Conservation (phyloP, 345 rosid species). For the Populus euphratica region DNA sequence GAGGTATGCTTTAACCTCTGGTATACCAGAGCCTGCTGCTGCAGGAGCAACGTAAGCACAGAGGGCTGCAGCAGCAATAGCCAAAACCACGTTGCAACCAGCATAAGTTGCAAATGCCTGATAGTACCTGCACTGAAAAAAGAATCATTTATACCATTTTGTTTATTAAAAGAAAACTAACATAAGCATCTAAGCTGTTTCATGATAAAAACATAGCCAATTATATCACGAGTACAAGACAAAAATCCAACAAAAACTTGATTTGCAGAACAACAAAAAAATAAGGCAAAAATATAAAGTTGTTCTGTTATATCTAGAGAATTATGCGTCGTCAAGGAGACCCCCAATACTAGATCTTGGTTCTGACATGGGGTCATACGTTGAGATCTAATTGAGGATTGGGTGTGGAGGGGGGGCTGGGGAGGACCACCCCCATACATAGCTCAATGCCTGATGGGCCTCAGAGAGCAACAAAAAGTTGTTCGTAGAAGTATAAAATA, state of each 20-base stretch:
- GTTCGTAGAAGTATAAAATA: background rate
- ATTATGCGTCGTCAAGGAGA: background rate
- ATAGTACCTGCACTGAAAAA: slow-evolving; percentile 51
- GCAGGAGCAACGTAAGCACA: slow-evolving; percentile 89
- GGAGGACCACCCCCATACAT: background rate
- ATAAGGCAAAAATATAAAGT: background rate
- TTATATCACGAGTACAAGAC: background rate
- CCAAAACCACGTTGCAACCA: slow-evolving; percentile 62
- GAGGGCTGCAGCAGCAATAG: slow-evolving; percentile 57
- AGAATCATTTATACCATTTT: slow-evolving; percentile 1
- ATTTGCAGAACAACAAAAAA: background rate
- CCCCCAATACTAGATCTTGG: background rate
- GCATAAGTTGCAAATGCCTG: slow-evolving; percentile 63
- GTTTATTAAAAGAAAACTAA: background rate
- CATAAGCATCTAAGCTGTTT: background rate
- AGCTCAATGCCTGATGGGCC: background rate
- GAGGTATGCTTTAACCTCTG: slow-evolving; percentile 94
- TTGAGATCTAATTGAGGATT: background rate
- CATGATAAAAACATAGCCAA: background rate
- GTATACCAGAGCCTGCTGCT: slow-evolving; percentile 92
- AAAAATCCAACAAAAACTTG: background rate
- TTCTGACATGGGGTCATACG: background rate
- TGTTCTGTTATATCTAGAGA: background rate
- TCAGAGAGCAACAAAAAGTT: background rate
- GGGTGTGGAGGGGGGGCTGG: background rate